Conservation (phyloP, 2,329 filamentous ascomycete species). For the Fusarium sp. region DNA sequence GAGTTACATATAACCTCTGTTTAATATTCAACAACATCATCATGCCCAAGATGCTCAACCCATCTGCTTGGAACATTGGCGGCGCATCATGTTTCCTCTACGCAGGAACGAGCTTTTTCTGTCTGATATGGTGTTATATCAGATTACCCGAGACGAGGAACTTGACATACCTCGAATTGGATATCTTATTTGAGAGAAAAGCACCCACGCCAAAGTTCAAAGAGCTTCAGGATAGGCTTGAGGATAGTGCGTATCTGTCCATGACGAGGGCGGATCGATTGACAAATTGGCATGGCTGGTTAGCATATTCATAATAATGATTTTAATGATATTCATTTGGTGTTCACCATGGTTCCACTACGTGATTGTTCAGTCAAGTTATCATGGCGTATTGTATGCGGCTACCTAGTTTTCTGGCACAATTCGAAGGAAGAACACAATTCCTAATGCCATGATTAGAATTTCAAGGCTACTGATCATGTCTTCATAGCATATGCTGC, state of each 20-base stretch:
- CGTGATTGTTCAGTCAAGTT: not conserved
- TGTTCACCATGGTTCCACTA: not conserved
- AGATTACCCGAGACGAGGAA: conserved; percentile 43
- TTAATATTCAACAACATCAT: conserved; percentile 43
- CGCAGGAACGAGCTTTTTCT: conserved; percentile 31
- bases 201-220: conserved; percentile 47
- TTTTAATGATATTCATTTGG: not conserved
- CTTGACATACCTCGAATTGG: conserved; percentile 42
- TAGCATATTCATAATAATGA: conserved; percentile 35
- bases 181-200: conserved; percentile 43
- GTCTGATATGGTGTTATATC: conserved; percentile 42
- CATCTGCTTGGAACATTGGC: conserved; percentile 39
- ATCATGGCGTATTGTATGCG: too few relatives aligned
- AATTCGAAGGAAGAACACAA: not conserved
- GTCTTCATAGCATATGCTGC: not conserved
- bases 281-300: conserved; percentile 41
- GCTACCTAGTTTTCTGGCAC: too few relatives aligned
- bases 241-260: conserved; percentile 33
- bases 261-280: conserved; percentile 27
- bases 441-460: not conserved
- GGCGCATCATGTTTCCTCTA: conserved; percentile 43
- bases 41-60: conserved; percentile 44
- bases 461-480: too few relatives aligned
- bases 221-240: conserved; percentile 35
- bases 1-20: conserved; percentile 41